A percentile compares a stretch with the other conserved stretches of the same genome.
phyloP scores from a whole-genome alignment of 352 stramenopile species.

The Phytophthora macrochlamydospora region DNA sequence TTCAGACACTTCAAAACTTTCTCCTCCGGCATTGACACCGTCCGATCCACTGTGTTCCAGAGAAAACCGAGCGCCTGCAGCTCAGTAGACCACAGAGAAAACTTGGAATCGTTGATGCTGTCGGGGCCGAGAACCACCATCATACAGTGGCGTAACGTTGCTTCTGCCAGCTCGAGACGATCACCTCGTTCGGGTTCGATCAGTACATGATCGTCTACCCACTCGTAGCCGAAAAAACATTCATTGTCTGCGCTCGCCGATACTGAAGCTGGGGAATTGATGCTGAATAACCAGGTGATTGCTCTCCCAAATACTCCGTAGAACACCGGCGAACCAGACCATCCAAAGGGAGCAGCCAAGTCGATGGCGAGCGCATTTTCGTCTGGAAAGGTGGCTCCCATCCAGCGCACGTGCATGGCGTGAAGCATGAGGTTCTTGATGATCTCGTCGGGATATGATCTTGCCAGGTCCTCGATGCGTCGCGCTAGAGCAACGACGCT shows the following conservation, averaged over 20 bases:
- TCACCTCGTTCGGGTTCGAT: constrained; percentile 16
- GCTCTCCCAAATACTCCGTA: constrained; percentile 10
- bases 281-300: constrained; percentile 13
- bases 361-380: constrained; percentile 15
- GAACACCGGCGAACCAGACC: not conserved
- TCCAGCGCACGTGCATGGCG: constrained; percentile 9
- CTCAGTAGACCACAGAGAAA: constrained; percentile 17
- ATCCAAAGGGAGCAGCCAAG: constrained; percentile 22
- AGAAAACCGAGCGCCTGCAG: constrained; percentile 16
- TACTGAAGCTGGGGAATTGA: constrained; percentile 21
- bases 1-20: constrained; percentile 25
- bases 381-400: constrained; percentile 17
- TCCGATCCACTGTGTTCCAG: constrained; percentile 12
- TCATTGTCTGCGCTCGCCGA: constrained; percentile 4
- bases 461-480: not conserved
- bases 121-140: constrained; percentile 19
- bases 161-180: constrained; percentile 10
- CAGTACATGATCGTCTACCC: constrained; percentile 36
- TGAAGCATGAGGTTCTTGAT: constrained; percentile 27
- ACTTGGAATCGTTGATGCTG: constrained; percentile 38
- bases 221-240: constrained; percentile 8
- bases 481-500: not conserved
- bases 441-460: constrained; percentile 21
- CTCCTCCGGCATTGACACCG: constrained; percentile 13
- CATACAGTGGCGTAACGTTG: constrained; percentile 20